Base-by-base conservation (phyloP, 2,329 filamentous ascomycete species). In the Fusarium sp. region DNA sequence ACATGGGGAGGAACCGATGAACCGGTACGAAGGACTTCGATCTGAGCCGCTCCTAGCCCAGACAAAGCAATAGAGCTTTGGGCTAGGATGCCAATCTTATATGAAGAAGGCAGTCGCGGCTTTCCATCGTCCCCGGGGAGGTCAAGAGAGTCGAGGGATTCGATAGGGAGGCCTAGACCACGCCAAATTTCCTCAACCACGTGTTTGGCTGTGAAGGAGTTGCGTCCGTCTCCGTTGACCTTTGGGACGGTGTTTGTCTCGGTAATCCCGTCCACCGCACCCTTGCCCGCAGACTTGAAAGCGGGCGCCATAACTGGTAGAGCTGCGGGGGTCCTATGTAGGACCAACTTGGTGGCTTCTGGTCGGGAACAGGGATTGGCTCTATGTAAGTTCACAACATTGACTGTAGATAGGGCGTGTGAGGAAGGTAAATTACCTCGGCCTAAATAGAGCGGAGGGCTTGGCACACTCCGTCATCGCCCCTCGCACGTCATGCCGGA, bases 81-180 rank as follows among this genome's bases (percentile, higher is more conserved):
- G 0, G 88, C 88, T 0, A 91, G 80, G 41, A 86, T 81, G 0
- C 84, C 86, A 16, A 91, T 84, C 66, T 88, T 89, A 82, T 87
- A 90, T 0, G 88, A 90, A 1, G 87, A 90, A 1, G 85, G 84
- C 2, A 84, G 80, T 81, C 6, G 81, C 78, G 1, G 50, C 11
- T 32, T 54, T 20, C 43, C 59, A 25, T 65, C 18, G 20, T 62
- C 20, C 0, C 68, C 70, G 3, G 76, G 68, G 13, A 80, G 67
- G 3, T 10, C 27, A 11, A 80, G 32, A 4, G 71, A 64, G 20
- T 35, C 7, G 8, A 77, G 58, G 0, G 70, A 45, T 1, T 43
- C 23, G 3, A 35, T 6, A 0, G 78, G 78, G 0, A 79, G 70
- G 13, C 30, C 18, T 0, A 80, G 69, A 1, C 72, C 69, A 2